Conservation (phyloP, 257 asterid genomes). For the Gardenia jasminoides region DNA sequence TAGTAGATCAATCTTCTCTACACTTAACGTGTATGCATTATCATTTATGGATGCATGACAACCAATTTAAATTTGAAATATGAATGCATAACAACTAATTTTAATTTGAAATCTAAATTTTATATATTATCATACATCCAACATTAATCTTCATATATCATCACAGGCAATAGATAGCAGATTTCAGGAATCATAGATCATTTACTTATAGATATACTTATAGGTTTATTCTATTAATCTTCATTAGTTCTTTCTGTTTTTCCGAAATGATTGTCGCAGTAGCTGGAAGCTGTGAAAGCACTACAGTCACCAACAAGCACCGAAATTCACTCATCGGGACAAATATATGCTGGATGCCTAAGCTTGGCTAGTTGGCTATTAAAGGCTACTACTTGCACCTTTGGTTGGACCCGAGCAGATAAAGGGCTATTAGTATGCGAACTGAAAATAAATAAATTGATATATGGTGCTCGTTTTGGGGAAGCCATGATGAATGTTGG, state of each 20-base stretch:
- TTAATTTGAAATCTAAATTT: too few species aligned
- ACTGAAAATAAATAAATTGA: not conserved
- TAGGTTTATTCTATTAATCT: too few species aligned
- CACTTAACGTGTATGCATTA: too few species aligned
- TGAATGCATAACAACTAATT: too few species aligned
- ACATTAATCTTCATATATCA: too few species aligned
- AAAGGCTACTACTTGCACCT: not conserved
- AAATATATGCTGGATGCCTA: not conserved
- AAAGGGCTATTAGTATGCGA: not conserved
- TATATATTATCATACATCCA: too few species aligned
- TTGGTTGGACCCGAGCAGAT: not conserved
- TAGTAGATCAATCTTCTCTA: too few species aligned
- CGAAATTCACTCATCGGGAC: not conserved
- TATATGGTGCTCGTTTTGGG: not conserved
- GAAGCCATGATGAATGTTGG: not conserved
- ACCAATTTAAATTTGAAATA: too few species aligned
- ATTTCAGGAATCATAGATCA: too few species aligned
- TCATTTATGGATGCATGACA: too few species aligned
- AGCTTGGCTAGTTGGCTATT: not conserved
- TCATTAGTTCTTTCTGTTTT: not conserved
- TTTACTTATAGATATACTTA: too few species aligned
- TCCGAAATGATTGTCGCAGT: not conserved
- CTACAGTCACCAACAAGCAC: not conserved
- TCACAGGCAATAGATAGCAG: too few species aligned
- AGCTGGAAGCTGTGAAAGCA: not conserved